Percentiles rank a stretch among this genome's conserved stretches.
Evolutionary conservation across 345 rosid genomes (phyloP).

Genomic region (Acer campestre): DNA sequence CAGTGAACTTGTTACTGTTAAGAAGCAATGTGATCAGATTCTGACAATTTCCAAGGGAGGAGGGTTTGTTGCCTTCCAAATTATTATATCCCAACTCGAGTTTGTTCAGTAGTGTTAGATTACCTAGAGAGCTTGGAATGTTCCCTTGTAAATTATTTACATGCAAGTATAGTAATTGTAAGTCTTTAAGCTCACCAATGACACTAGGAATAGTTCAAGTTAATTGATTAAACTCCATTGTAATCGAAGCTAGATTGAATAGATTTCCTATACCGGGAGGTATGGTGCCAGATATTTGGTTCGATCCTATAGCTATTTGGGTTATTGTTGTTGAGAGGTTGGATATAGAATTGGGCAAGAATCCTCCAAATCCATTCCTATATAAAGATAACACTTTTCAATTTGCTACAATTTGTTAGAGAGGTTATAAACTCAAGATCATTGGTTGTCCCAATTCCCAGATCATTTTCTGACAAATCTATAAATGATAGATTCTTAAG

Average conservation of each 20-base stretch:
- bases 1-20: not conserved
- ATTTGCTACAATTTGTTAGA: conserved; percentile 5
- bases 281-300: not conserved
- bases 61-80: conserved; percentile 23
- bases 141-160: conserved; percentile 2
- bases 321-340: conserved; percentile 15
- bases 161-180: not conserved
- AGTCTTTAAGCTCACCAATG: not conserved
- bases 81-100: not conserved
- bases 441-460: not conserved
- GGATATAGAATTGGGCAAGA: not conserved
- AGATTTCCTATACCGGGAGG: conserved; percentile 25
- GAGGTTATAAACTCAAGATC: conserved; percentile 17
- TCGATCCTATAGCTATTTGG: too few relatives aligned
- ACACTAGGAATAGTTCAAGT: conserved; percentile 3
- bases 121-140: conserved; percentile 14
- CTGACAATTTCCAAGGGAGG: conserved; percentile 1
- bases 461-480: not conserved
- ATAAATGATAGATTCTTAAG: not conserved
- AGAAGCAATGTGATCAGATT: too few relatives aligned
- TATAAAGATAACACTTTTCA: not conserved
- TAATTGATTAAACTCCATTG: not conserved
- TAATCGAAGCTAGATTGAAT: not conserved
- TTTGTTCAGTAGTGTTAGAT: not conserved
- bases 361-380: conserved; percentile 13